Base-by-base conservation (phyloP, 1,139 yeast species). In the Candida albicans region DNA sequence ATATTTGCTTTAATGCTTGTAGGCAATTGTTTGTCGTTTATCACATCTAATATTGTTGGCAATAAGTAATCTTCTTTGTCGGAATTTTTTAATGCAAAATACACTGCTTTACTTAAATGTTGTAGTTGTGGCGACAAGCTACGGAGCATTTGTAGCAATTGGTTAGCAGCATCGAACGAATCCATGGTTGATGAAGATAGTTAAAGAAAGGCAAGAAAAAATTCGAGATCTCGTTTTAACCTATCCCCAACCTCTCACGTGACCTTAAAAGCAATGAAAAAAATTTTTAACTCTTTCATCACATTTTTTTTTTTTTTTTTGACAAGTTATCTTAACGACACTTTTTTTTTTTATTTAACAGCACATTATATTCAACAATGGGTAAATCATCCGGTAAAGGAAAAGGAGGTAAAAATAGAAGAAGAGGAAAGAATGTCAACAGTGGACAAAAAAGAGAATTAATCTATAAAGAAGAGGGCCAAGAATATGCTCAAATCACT, bases 371-470 rank as follows among this genome's bases (percentile, higher is more conserved):
- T 11, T 12, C 15, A 13, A 40, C 53, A 59, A 74, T 74, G 79
- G 79, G 78, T 58, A 74, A 74, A 64, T 59, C 79, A 44, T 59
- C 79, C 43, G 77, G 78, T 54, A 74, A 74, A 70, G 79, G 79
- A 46, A 74, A 74, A 68, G 84, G 84, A 55, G 84, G 84, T 56
- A 84, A 87, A 77, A 91, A 90, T 70, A 88, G 97, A 78, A 88
- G 98, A 82, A 88, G 97, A 82, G 99, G 99, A 69, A 93, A 93
- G 95, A 91, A 90, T 69, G 96, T 85, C 66, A 83, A 83, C 68
- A 87, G 81, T 51, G 85, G 87, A 51, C 91, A 89, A 71, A 93
- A 95, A 80, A 88, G 99, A 73, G 99, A 93, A 67, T 80, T 93
- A 59, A 80, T 84, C 65, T 80, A 79, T 65, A 90, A 85, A 64